These are phyloP conservation scores for Wickerhamomyces chambardii DNA, from an alignment of 805 yeast genomes.

Conservation along the genomic window DNA sequence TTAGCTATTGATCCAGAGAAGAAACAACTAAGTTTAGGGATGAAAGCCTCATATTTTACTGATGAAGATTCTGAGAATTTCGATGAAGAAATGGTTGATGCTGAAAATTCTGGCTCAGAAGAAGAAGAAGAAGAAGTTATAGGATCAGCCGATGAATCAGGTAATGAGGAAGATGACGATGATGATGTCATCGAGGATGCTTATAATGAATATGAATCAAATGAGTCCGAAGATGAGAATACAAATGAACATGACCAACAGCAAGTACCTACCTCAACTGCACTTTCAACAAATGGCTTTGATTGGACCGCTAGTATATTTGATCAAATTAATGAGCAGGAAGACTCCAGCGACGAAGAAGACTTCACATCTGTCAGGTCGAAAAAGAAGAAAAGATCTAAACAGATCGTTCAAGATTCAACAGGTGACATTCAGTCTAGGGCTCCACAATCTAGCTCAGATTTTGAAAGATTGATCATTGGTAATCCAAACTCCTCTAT, in stretches of 20 bases:
- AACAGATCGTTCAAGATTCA: conserved; percentile 53
- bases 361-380: conserved; percentile 34
- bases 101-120: conserved; percentile 7
- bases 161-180: conserved; percentile 11
- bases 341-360: conserved; percentile 41
- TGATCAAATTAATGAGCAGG: conserved; percentile 65
- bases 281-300: conserved; percentile 78
- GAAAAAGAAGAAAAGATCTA: conserved; percentile 33
- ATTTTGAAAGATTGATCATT: conserved; percentile 84
- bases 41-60: conserved; percentile 86
- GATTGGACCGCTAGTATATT: conserved; percentile 93
- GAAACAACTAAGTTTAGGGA: conserved; percentile 77
- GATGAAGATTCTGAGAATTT: too few species aligned
- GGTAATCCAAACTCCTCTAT: conserved; percentile 93
- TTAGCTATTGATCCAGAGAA: conserved; percentile 52
- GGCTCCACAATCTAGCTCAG: conserved; percentile 86
- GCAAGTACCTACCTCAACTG: too few species aligned
- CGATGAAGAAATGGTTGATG: conserved; percentile 16
- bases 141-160: conserved; percentile 15
- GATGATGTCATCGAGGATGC: conserved; percentile 20
- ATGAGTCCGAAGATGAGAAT: conserved; percentile 18
- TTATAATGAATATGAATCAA: conserved; percentile 19
- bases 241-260: too few species aligned
- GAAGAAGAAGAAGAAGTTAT: conserved; percentile 4
- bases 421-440: conserved; percentile 79